Conservation (phyloP, 805 yeast genomes). For the Suhomyces sp. region DNA sequence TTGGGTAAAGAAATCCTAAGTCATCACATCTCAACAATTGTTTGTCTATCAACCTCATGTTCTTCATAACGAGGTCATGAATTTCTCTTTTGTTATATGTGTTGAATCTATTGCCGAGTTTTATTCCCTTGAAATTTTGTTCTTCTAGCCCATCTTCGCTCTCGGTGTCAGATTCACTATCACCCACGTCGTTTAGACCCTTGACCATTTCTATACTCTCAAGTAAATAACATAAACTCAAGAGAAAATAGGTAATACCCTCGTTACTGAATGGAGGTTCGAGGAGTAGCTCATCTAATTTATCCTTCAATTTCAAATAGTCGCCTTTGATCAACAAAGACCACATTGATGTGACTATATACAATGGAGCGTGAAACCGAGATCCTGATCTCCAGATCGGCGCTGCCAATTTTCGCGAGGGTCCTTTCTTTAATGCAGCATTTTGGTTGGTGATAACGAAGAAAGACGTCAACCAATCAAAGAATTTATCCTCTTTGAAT, state of each 20-base stretch:
- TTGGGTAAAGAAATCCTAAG: conserved; percentile 26
- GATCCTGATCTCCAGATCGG: conserved; percentile 44
- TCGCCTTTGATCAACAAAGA: conserved; percentile 36
- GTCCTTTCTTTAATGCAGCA: conserved; percentile 8
- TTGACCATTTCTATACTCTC: conserved; percentile 22
- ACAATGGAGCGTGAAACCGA: conserved; percentile 40
- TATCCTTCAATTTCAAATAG: conserved; percentile 32
- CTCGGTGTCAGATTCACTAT: neutral
- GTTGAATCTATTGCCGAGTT: neutral
- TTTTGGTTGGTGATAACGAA: conserved; percentile 16
- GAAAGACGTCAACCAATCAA: conserved; percentile 36
- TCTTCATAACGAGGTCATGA: neutral
- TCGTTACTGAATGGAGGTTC: conserved; percentile 44
- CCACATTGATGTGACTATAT: conserved; percentile 44
- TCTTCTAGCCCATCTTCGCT: neutral
- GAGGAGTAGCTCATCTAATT: conserved; percentile 36
- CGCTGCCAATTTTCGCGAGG: conserved; percentile 18
- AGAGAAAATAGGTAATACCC: conserved; percentile 39
- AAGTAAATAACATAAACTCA: conserved; percentile 28
- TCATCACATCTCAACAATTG: conserved; percentile 19
- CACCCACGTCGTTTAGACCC: no score
- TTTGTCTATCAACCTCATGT: conserved; percentile 1
- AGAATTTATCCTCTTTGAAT: conserved; percentile 31
- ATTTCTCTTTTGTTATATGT: neutral
- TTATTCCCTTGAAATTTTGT: neutral